Evolutionary conservation across 352 stramenopile genomes (phyloP), one percentile per base, ranked within the genome.

Genomic region (Pythium sp.): DNA sequence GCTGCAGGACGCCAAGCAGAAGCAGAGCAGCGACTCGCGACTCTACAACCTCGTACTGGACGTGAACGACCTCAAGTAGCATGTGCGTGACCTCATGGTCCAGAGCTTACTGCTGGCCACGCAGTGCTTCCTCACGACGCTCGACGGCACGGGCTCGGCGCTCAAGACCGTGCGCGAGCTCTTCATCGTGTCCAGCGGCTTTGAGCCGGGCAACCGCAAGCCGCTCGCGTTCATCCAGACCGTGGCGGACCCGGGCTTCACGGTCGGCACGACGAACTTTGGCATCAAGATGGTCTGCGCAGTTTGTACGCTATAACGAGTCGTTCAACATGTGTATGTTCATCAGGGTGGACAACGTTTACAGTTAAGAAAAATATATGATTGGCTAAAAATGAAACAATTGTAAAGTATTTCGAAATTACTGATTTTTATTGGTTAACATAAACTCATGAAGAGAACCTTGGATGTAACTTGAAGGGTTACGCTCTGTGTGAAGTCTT

Each of bases 21-120:
- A 22, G 3, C 30, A 59, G 60, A 54, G 30, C 60, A 59, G 60
- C 54, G 63, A 62, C 20, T 68, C 53, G 26, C 36, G 46, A 18
- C 22, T 62, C 24, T 43, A 74, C 57, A 77, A 77, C 34, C 57
- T 81, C 28, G 41, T 70, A 62, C 62, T 84, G 3, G 74, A 81
- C 58, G 64, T 81, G 18, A 71, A 81, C 61, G 69, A 63, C 22
- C 54, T 84, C 26, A 65, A 71, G 36, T 72, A 77, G 53, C 24
- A 36, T 22, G 20, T 60, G 28, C 54, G 28, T 18, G 54, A 60
- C 54, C 54, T 60, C 30, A 60, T 60, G 28, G 30, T 60, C 28
- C 54, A 60, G 54, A 34, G 24, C 15, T 43, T 28, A 18, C 54
- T 60, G 53, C 51, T 68, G 11, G 6, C 20, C 20, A 62, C 38